phyloP scores from a whole-genome alignment of 2,329 filamentous ascomycete genomes.

The Aureobasidium subglaciale region DNA sequence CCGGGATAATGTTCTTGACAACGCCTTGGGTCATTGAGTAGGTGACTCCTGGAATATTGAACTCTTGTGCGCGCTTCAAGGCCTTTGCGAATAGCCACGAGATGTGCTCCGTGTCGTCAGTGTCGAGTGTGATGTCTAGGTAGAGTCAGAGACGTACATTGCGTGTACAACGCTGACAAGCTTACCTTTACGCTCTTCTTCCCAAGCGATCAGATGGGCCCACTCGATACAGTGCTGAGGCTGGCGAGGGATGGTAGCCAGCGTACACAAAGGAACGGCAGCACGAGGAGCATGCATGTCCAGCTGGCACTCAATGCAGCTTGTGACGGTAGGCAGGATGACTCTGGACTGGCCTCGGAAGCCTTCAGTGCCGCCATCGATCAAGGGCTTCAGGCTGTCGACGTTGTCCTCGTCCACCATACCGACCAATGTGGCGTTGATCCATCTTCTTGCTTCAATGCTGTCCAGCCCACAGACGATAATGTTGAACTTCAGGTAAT shows the following conservation, averaged over 20 bases:
- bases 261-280: conserved; percentile 92
- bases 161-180: too few species aligned
- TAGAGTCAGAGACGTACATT: background rate
- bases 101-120: conserved; percentile 93
- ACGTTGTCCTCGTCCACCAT: conserved; percentile 80
- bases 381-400: conserved; percentile 84
- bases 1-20: conserved; percentile 98
- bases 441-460: conserved; percentile 97
- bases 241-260: conserved; percentile 92
- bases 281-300: conserved; percentile 97
- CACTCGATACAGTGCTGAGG: conserved; percentile 98
- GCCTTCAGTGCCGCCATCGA: conserved; percentile 94
- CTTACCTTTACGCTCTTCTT: conserved; percentile 48
- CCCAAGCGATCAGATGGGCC: conserved; percentile 98
- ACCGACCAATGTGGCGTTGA: conserved; percentile 85
- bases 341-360: conserved; percentile 97
- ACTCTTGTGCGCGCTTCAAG: conserved; percentile 71
- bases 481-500: conserved; percentile 95
- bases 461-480: conserved; percentile 93
- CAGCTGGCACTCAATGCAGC: conserved; percentile 95
- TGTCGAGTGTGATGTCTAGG: conserved; percentile 73
- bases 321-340: conserved; percentile 83
- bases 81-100: conserved; percentile 93
- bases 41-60: conserved; percentile 85
- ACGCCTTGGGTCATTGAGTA: conserved; percentile 96